phyloP scores from a whole-genome alignment of 2,329 filamentous ascomycete genomes.

The Nigrospora sphaerica region DNA sequence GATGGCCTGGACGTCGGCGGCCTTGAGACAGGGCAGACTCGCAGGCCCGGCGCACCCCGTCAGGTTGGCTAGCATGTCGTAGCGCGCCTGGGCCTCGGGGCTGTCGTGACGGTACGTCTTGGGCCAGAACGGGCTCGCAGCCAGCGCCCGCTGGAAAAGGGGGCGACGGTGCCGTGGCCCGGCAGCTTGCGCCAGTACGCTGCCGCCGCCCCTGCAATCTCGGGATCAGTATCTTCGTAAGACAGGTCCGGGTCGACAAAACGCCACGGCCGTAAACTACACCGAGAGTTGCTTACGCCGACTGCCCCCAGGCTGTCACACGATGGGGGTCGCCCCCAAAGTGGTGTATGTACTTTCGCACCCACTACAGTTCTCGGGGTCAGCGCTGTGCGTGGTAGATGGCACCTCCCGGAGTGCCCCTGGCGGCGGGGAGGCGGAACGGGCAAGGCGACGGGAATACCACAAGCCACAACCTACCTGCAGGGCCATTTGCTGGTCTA shows the following conservation, averaged over 20 bases:
- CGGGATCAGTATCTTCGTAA: too few relatives aligned
- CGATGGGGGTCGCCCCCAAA: slow-evolving; percentile 42
- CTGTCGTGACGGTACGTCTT: slow-evolving; percentile 48
- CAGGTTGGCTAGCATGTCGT: slow-evolving; percentile 34
- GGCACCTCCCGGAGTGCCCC: too few relatives aligned
- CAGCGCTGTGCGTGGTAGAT: neutral
- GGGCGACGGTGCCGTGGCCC: slow-evolving; percentile 29
- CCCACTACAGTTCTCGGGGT: slow-evolving; percentile 31
- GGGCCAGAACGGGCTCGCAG: slow-evolving; percentile 48
- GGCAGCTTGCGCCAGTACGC: slow-evolving; percentile 44
- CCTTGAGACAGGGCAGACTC: slow-evolving; percentile 48
- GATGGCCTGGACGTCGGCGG: slow-evolving; percentile 42
- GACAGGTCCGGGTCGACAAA: too few relatives aligned
- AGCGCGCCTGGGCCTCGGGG: slow-evolving; percentile 42
- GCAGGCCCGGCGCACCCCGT: slow-evolving; percentile 36
- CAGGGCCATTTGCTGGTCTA: slow-evolving; percentile 39
- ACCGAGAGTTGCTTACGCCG: slow-evolving; percentile 21
- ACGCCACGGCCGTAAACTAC: too few relatives aligned
- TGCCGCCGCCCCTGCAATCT: slow-evolving; percentile 33
- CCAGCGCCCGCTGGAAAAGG: slow-evolving; percentile 43
- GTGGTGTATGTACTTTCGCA: slow-evolving; percentile 33
- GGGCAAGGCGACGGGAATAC: too few relatives aligned
- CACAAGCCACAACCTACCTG: too few relatives aligned
- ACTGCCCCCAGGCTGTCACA: slow-evolving; percentile 48
- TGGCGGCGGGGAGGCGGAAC: neutral